Conservation (phyloP, 805 yeast species). For the Saturnispora ahearnii region DNA sequence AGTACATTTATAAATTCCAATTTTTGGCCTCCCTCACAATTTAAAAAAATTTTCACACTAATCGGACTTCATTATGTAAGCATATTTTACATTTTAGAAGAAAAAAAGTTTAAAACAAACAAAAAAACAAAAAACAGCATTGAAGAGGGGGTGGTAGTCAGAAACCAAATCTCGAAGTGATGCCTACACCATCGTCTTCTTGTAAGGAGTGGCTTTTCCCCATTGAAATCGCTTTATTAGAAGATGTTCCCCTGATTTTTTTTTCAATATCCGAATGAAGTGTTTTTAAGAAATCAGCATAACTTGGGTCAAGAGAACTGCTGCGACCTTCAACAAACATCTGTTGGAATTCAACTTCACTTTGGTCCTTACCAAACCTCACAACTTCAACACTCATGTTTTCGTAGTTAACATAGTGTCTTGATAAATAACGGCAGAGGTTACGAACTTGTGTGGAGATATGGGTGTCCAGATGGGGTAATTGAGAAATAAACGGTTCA, state of each 20-base stretch:
- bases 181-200: conserved; percentile 10
- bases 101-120: not conserved
- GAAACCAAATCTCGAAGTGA: conserved; percentile 11
- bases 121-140: not conserved
- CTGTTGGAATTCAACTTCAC: conserved; percentile 47
- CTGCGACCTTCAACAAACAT: conserved; percentile 67
- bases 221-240: not conserved
- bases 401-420: conserved; percentile 29
- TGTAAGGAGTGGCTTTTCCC: not conserved
- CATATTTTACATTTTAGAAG: not conserved
- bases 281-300: conserved; percentile 56
- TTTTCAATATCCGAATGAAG: conserved; percentile 57
- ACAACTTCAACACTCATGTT: conserved; percentile 48
- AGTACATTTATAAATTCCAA: not conserved
- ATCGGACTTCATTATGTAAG: not conserved
- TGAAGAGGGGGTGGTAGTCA: not conserved
- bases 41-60: not conserved
- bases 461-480: conserved; percentile 64
- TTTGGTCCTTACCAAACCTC: conserved; percentile 56
- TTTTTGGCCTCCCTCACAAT: not conserved
- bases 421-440: conserved; percentile 46
- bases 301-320: conserved; percentile 44
- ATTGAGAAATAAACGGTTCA: conserved; percentile 40
- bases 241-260: conserved; percentile 28
- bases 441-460: conserved; percentile 62